phyloP scores from a whole-genome alignment of 208 protist genomes.

The Leishmania aethiopica region DNA sequence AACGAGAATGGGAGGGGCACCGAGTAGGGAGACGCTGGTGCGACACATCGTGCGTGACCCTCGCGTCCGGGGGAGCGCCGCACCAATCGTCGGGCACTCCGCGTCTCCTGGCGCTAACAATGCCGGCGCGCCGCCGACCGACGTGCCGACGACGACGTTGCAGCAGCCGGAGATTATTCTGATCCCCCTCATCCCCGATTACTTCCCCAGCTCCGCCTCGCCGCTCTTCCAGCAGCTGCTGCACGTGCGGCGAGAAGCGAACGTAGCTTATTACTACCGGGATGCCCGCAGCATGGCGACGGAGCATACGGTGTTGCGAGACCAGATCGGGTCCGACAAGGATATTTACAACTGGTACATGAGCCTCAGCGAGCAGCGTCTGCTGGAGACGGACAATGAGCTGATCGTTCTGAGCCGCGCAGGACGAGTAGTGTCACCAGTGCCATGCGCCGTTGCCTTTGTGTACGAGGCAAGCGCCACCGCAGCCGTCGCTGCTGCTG shows the following conservation, averaged over 20 bases:
- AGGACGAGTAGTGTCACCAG: slow-evolving; percentile 51
- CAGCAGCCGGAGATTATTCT: slow-evolving; percentile 50
- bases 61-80: background rate
- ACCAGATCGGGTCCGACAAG: slow-evolving; percentile 31
- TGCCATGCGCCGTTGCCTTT: slow-evolving; percentile 71
- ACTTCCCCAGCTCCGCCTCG: slow-evolving; percentile 50
- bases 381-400: slow-evolving; percentile 70
- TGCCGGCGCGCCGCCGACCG: background rate
- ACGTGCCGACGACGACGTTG: background rate
- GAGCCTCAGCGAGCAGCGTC: slow-evolving; percentile 52
- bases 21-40: slow-evolving; percentile 58
- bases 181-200: slow-evolving; percentile 66
- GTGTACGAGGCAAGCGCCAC: slow-evolving; percentile 35
- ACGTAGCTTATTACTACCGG: slow-evolving; percentile 47
- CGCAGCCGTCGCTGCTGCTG: background rate
- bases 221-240: slow-evolving; percentile 61
- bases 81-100: background rate
- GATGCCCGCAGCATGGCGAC: slow-evolving; percentile 34
- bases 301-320: slow-evolving; percentile 31
- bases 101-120: background rate
- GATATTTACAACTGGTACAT: slow-evolving; percentile 71
- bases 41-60: slow-evolving; percentile 48
- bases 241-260: slow-evolving; percentile 41
- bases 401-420: slow-evolving; percentile 49
- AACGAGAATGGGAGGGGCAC: slow-evolving; percentile 49